Evolutionary conservation across 441 rosid species (phyloP).

Genomic region (Syzygium malaccense): DNA sequence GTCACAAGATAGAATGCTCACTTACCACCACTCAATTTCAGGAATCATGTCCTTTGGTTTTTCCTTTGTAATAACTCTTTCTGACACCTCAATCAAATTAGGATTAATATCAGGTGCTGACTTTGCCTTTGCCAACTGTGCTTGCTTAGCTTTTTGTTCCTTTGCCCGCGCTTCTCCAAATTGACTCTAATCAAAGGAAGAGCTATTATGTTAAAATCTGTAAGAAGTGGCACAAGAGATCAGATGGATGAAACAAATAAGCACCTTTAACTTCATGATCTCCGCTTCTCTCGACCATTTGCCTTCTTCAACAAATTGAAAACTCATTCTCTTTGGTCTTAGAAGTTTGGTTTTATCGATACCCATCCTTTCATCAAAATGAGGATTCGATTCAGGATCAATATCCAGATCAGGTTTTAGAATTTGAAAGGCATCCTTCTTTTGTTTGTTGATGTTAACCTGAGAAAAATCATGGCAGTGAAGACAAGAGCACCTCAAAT

Average conservation of each 20-base stretch:
- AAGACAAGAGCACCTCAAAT: background rate
- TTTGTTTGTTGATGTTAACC: conserved; percentile 97
- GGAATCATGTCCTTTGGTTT: conserved; percentile 68
- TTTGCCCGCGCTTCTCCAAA: conserved; percentile 91
- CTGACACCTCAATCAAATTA: conserved; percentile 80
- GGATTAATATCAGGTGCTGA: conserved; percentile 83
- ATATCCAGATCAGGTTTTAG: conserved; percentile 86
- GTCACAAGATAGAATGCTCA: background rate
- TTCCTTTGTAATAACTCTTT: conserved; percentile 64
- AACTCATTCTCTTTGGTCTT: conserved; percentile 78
- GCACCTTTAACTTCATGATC: conserved; percentile 64
- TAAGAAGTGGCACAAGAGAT: background rate
- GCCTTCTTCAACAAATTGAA: conserved; percentile 97
- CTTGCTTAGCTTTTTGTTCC: conserved; percentile 90
- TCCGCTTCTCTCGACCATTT: conserved; percentile 95
- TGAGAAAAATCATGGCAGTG: conserved; percentile 14
- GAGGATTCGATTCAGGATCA: conserved; percentile 75
- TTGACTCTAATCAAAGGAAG: conserved; percentile 44
- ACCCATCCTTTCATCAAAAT: conserved; percentile 83
- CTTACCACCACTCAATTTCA: conserved; percentile 96
- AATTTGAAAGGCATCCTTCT: conserved; percentile 93
- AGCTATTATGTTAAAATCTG: conserved; percentile 4
- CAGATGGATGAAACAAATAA: background rate
- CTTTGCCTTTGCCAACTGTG: conserved; percentile 78
- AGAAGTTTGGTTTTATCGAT: conserved; percentile 64